Base-by-base conservation (phyloP, 108 stramenopile species). In the Bacterosira constricta region DNA sequence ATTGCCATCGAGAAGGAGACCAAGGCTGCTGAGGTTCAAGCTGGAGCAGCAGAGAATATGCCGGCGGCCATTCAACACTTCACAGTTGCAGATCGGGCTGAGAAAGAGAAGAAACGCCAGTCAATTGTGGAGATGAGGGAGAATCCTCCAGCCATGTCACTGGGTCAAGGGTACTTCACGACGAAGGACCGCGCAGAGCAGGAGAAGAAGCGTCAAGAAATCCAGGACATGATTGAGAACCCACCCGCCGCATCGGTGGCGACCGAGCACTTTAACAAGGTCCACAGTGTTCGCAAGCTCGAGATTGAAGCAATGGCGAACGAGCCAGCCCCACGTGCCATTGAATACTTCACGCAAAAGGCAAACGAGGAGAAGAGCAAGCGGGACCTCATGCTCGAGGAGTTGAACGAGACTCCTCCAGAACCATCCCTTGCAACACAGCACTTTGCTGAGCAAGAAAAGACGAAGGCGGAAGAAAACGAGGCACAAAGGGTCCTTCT, bases 121-220 rank as follows among this genome's bases (percentile, higher is more conserved):
- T 56, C 55, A 21, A 1, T 47, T 18, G 3, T 2, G 6, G 46
- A 18, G 27, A 1, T 56, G 27, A 31, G 7, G 15, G 55, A 23
- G 27, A 56, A 56, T n/a, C 55, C 55, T 30, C 55, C 55, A 5
- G 23, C 55, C 55, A 56, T 56, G 55, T 18, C 55, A 0, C 27
- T 25, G 7, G 55, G 55, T 34, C 55, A 56, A 25, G 55, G 18
- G 32, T 56, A 56, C 27, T 56, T 56, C 55, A 56, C 55, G 15
- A 35, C 18, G 55, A 56, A 31, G 55, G 34, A 34, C 18, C 55
- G 34, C 55, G 55, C 20, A n/a, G 9, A 27, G 27, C 20, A 30
- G 32, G 55, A 18, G 27, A 15, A 1, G 55, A 56, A 56, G 55
- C 17, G 18, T 6, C 23, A 1, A 4, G 55, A 29, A 25, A 31